Conservation (phyloP, 1,284 basidiomycete genomes). For the Puccinia sorghi region DNA sequence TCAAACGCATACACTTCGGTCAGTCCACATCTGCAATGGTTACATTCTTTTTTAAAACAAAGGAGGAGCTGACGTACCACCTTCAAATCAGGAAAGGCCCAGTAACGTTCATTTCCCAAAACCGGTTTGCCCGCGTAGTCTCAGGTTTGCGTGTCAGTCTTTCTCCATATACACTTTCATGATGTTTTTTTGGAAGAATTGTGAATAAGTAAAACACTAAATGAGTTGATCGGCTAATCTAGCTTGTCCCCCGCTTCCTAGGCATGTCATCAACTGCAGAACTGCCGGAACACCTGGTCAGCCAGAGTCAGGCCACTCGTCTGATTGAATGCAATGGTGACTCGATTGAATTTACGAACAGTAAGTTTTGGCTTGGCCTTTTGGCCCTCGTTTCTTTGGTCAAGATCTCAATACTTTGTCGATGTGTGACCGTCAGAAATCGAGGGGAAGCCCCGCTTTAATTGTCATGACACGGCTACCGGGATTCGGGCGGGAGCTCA, state of each 20-base stretch:
- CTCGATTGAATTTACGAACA: slow-evolving; percentile 11
- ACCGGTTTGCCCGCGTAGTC: background rate
- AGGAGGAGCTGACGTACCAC: background rate
- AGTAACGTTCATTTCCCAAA: background rate
- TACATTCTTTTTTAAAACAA: background rate
- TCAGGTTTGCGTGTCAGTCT: slow-evolving; percentile 9
- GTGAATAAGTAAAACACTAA: too few species aligned
- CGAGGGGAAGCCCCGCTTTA: background rate
- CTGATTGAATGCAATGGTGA: slow-evolving; percentile 19
- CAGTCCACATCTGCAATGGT: background rate
- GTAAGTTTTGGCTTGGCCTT: background rate
- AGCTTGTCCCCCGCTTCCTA: background rate
- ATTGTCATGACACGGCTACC: slow-evolving; percentile 15
- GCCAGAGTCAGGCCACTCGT: background rate
- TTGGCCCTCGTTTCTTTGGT: background rate
- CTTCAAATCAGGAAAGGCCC: background rate
- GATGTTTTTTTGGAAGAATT: too few species aligned
- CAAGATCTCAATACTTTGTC: background rate
- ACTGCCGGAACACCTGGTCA: background rate
- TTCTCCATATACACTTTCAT: background rate
- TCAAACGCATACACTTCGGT: background rate
- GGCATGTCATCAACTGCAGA: background rate
- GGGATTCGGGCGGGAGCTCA: slow-evolving; percentile 56
- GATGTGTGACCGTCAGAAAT: background rate
- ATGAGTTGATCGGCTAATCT: background rate